These are phyloP conservation scores for Tephrocybe rancida DNA, from an alignment of 768 basidiomycete genomes.

Conservation along the genomic window DNA sequence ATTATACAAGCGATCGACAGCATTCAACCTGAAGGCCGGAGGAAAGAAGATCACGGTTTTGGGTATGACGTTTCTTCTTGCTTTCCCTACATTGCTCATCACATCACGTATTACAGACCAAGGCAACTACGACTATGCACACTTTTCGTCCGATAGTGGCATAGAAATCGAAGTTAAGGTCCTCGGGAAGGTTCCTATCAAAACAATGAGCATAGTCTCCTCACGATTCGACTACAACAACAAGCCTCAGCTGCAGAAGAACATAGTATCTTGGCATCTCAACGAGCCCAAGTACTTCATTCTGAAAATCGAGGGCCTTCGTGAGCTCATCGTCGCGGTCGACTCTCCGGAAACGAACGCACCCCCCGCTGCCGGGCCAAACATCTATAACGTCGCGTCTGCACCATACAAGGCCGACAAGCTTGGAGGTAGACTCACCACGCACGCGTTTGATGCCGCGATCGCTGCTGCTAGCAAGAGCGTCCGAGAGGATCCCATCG, in stretches of 20 bases:
- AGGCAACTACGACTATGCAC: constrained; percentile 17
- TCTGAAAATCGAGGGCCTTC: constrained; percentile 14
- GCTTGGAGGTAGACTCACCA: constrained; percentile 9
- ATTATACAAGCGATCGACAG: constrained; percentile 11
- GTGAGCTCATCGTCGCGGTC: constrained; percentile 19
- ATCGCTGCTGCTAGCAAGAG: constrained; percentile 11
- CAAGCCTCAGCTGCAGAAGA: constrained; percentile 11
- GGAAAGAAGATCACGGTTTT: constrained; percentile 14
- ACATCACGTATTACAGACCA: constrained; percentile 5
- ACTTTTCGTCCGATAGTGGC: constrained; percentile 17
- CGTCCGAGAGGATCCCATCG: constrained; percentile 7
- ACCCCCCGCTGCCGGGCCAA: constrained; percentile 6
- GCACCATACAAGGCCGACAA: constrained; percentile 16
- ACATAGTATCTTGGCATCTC: constrained; percentile 12
- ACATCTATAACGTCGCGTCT: constrained; percentile 19
- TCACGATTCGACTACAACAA: constrained; percentile 18
- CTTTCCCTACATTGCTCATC: neutral
- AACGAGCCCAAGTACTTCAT: constrained; percentile 17
- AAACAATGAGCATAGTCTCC: constrained; percentile 10
- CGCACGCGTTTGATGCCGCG: constrained; percentile 13
- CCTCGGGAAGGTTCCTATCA: constrained; percentile 10
- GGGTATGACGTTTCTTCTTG: constrained; percentile 2
- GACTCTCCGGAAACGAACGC: constrained; percentile 14
- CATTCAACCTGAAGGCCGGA: constrained; percentile 13
- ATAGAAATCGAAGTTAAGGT: constrained; percentile 16